Evolutionary conservation across 805 yeast genomes (phyloP).

Genomic region (Kazachstania taianensis): DNA sequence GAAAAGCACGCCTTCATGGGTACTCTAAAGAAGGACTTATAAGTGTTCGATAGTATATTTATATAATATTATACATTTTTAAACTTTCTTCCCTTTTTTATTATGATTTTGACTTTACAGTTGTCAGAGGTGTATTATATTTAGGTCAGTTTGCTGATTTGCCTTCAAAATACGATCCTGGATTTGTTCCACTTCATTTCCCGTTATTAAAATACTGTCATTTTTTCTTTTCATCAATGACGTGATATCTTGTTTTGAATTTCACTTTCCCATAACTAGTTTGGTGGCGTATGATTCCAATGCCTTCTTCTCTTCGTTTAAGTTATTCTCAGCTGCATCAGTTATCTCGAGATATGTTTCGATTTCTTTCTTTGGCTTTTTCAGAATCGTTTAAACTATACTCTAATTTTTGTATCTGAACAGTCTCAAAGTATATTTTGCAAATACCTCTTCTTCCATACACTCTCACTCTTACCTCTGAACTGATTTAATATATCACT

Average conservation of each 20-base stretch:
- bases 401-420: constrained; percentile 30
- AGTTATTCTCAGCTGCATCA: constrained; percentile 35
- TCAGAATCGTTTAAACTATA: constrained; percentile 37
- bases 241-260: constrained; percentile 24
- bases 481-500: too few relatives aligned
- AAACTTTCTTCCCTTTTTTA: constrained; percentile 4
- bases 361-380: constrained; percentile 30
- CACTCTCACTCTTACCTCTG: too few relatives aligned
- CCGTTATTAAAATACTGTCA: constrained; percentile 29
- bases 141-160: constrained; percentile 50
- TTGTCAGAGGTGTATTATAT: too few relatives aligned
- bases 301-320: constrained; percentile 37
- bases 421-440: constrained; percentile 19
- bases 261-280: constrained; percentile 26
- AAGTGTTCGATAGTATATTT: constrained; percentile 20
- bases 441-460: constrained; percentile 9
- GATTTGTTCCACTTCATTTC: constrained; percentile 41
- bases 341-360: constrained; percentile 32
- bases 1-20: constrained; percentile 99
- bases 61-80: constrained; percentile 2
- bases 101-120: too few relatives aligned
- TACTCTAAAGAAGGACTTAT: constrained; percentile 96
- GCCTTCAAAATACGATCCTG: constrained; percentile 40
- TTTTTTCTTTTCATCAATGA: constrained; percentile 32
- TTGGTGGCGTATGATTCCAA: constrained; percentile 33